These are phyloP conservation scores for Penicillium riverlandense DNA, from an alignment of 495 filamentous ascomycete species.

Conservation along the genomic window DNA sequence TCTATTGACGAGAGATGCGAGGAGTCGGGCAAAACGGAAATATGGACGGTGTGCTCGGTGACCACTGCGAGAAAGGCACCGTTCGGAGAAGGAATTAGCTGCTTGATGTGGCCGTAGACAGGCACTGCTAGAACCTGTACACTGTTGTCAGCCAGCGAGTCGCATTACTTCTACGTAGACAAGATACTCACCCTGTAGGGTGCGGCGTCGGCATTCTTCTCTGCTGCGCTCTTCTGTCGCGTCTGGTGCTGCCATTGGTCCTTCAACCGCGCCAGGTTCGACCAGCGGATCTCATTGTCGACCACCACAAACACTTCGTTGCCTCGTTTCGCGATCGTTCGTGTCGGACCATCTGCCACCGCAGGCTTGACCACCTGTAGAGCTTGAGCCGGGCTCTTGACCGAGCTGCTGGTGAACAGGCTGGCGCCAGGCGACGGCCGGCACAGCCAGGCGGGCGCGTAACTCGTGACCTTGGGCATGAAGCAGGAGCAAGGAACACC, in stretches of 20 bases:
- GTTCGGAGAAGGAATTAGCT: conserved; percentile 74
- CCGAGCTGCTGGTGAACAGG: conserved; percentile 49
- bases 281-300: conserved; percentile 83
- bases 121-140: conserved; percentile 61
- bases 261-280: conserved; percentile 66
- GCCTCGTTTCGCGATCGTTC: conserved; percentile 65
- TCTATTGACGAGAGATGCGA: conserved; percentile 62
- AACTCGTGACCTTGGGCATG: conserved; percentile 77
- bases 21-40: conserved; percentile 69
- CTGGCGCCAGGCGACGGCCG: conserved; percentile 65
- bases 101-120: conserved; percentile 67
- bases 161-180: neutral
- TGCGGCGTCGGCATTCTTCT: conserved; percentile 15
- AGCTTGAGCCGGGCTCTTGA: conserved; percentile 24
- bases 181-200: conserved; percentile 27
- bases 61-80: conserved; percentile 73
- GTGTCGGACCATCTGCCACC: conserved; percentile 47
- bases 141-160: neutral
- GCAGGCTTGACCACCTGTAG: conserved; percentile 28
- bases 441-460: conserved; percentile 77
- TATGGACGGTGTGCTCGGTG: conserved; percentile 76
- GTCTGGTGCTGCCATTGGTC: conserved; percentile 54
- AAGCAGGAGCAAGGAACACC: neutral
- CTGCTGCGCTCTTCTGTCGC: conserved; percentile 20
- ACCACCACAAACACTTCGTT: conserved; percentile 79